Conservation (phyloP, 129 eudicot species). For the Heracleum sosnowskyi region DNA sequence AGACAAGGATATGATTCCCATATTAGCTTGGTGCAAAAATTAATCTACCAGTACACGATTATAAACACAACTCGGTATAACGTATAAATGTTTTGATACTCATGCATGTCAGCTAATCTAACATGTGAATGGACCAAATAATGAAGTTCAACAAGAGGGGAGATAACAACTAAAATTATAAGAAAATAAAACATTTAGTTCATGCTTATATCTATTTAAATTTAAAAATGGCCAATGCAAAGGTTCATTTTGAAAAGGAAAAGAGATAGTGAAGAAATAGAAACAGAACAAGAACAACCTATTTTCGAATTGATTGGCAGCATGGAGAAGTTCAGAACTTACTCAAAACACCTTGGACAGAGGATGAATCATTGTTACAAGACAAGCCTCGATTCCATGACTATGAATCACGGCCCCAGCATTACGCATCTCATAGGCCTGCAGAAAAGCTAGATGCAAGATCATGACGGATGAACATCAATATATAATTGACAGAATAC, state of each 20-base stretch:
- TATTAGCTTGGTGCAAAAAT: background rate
- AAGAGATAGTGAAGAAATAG: background rate
- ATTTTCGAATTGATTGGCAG: background rate
- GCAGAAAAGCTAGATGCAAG: slow-evolving; percentile 8
- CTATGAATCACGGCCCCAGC: slow-evolving; percentile 41
- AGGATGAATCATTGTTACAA: slow-evolving; percentile 34
- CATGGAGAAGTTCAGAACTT: background rate
- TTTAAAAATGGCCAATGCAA: no score
- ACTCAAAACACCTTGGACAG: slow-evolving; percentile 26
- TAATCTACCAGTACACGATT: background rate
- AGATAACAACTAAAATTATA: background rate
- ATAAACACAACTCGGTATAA: background rate
- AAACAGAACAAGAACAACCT: no score
- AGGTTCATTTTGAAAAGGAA: background rate
- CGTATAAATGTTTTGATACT: background rate
- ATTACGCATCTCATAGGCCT: slow-evolving; percentile 27
- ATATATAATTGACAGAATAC: no score
- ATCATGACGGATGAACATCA: background rate
- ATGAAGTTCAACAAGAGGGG: background rate
- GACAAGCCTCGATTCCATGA: slow-evolving; percentile 37
- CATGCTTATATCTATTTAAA: no score
- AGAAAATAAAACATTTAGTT: background rate
- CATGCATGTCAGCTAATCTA: background rate
- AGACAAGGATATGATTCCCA: background rate
- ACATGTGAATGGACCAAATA: no score